These are phyloP conservation scores for Calonectria hongkongensis DNA, from an alignment of 2,329 filamentous ascomycete species.

Conservation along the genomic window DNA sequence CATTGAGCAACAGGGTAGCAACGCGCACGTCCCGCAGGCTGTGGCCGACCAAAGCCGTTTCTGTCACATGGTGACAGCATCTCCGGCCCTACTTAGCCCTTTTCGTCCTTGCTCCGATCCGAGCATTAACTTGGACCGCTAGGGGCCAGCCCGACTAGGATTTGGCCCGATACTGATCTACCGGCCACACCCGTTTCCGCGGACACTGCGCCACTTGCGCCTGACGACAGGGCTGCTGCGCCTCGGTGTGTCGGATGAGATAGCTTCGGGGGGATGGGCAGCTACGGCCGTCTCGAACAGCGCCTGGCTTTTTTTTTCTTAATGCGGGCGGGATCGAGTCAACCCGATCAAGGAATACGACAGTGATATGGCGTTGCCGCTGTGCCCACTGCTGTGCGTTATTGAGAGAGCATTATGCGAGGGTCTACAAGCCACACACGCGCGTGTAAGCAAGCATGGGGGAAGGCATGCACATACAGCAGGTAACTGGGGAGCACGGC, in stretches of 20 bases:
- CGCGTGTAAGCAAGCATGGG: conserved; percentile 30
- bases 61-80: conserved; percentile 6
- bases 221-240: conserved; percentile 18
- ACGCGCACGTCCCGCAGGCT: background rate
- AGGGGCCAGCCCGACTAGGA: conserved; percentile 10
- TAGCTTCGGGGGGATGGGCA: conserved; percentile 12
- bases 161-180: conserved; percentile 10
- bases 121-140: conserved; percentile 6
- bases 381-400: background rate
- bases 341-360: conserved; percentile 9
- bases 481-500: background rate
- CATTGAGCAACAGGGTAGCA: conserved; percentile 11
- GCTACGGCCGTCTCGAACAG: background rate
- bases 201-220: conserved; percentile 8
- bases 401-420: background rate
- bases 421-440: conserved; percentile 22
- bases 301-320: background rate
- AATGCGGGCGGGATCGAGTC: background rate
- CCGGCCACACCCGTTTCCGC: conserved; percentile 23
- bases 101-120: conserved; percentile 13
- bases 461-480: background rate
- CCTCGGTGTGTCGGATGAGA: conserved; percentile 4
- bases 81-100: background rate
- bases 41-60: background rate
- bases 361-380: conserved; percentile 8